Evolutionary conservation across 352 stramenopile genomes (phyloP), one percentile per base, ranked within the genome.

Genomic region (Saprolegnia diclina): DNA sequence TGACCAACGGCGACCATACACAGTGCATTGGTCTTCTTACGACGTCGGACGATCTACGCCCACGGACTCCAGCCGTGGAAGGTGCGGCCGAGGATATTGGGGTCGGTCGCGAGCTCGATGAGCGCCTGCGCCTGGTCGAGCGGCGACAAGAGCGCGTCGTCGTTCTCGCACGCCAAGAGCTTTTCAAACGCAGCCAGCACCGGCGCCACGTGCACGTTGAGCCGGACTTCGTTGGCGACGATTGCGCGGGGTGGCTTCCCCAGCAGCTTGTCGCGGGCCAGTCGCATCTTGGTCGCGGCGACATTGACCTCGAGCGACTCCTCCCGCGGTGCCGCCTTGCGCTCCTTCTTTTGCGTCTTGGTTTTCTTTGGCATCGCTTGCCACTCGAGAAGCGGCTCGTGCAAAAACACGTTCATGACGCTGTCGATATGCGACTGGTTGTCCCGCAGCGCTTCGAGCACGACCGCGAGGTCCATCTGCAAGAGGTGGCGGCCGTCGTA

Each of bases 301-400:
- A 93, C 2, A 3, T 48, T 48, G 42, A 48, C 42, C 42, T 1
- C 13, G n/a, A n/a, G n/a, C 42, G 2, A 1, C 18, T n/a, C 13
- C 4, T 73, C 85, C 29, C 82, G 91, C 40, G 76, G 78, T 18
- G 69, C 76, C 26, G 40, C 64, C 1, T 56, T 64, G 40, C 24
- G n/a, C 10, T 48, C 29, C 40, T 69, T 29, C 64, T 50, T 32
- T 19, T 61, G 67, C 64, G 38, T 55, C 46, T 18, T 69, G 37
- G 29, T 71, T 56, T 18, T 73, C 56, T 48, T 69, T 65, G 56
- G 72, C 38, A 35, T 74, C 67, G 72, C 65, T 37, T 74, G 81
- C 90, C 90, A 97, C 72, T 97, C 90, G 46, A 97, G 73, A n/a
- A 97, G 75, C 7, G 91, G 91, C 42, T 97, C 91, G 65, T 96